phyloP scores from a whole-genome alignment of 2,329 filamentous ascomycete genomes.

The Stachybotrys elegans region DNA sequence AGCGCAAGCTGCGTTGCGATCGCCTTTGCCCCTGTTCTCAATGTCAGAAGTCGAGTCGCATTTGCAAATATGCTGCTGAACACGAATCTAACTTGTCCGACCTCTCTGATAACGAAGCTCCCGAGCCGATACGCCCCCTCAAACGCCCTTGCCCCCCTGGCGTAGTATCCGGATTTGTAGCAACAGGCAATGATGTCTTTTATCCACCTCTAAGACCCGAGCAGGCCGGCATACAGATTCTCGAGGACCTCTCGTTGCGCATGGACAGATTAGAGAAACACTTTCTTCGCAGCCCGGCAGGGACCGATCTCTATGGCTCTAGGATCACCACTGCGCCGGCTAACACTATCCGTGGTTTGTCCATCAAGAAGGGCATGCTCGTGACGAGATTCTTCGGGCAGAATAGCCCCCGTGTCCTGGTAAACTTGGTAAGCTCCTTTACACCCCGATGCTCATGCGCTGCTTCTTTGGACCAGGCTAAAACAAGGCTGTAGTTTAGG shows the following conservation, averaged over 20 bases:
- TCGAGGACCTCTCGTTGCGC: slow-evolving; percentile 44
- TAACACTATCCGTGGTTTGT: slow-evolving; percentile 43
- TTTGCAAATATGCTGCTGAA: slow-evolving; percentile 48
- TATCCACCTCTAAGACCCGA: no score
- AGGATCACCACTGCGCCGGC: slow-evolving; percentile 31
- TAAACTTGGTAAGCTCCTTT: slow-evolving; percentile 42
- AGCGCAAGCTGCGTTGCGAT: slow-evolving; percentile 53
- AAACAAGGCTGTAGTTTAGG: slow-evolving; percentile 36
- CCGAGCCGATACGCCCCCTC: slow-evolving; percentile 24
- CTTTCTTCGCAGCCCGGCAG: slow-evolving; percentile 35
- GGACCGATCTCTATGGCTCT: slow-evolving; percentile 27
- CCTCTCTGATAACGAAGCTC: slow-evolving; percentile 36
- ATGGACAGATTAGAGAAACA: slow-evolving; percentile 51
- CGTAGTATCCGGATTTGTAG: no score
- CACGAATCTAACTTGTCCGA: slow-evolving; percentile 45
- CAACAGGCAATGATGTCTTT: no score
- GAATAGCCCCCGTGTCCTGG: slow-evolving; percentile 45
- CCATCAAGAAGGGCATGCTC: slow-evolving; percentile 40
- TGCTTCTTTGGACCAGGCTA: slow-evolving; percentile 2
- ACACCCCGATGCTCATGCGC: not conserved
- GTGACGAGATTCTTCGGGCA: slow-evolving; percentile 49
- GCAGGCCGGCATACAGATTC: slow-evolving; percentile 22
- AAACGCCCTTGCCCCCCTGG: slow-evolving; percentile 32
- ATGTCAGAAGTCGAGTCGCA: slow-evolving; percentile 51
- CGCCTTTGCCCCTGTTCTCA: slow-evolving; percentile 51